Percentiles rank a stretch among this genome's conserved stretches.
Evolutionary conservation across 345 rosid genomes (phyloP).

Genomic region (Arabidopsis arenosa): DNA sequence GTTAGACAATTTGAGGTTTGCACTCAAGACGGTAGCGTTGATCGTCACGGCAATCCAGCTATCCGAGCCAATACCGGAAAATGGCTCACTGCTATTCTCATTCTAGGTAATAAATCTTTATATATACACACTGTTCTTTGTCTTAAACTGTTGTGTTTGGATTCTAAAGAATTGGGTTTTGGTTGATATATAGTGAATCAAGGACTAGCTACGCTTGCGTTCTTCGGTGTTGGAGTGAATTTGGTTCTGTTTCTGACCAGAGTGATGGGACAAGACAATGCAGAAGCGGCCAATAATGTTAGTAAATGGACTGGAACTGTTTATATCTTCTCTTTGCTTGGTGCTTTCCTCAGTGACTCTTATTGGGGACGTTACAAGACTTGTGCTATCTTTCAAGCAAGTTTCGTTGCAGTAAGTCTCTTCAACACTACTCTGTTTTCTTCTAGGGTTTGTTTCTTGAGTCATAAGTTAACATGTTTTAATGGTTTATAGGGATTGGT

Average conservation of each 20-base stretch:
- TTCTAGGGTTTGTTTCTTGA: conserved; percentile 18
- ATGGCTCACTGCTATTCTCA: conserved; percentile 81
- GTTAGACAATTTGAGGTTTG: conserved; percentile 48
- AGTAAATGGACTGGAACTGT: conserved; percentile 99
- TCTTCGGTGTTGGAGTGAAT: conserved; percentile 95
- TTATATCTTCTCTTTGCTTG: conserved; percentile 89
- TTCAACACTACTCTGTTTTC: not conserved
- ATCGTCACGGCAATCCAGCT: conserved; percentile 80
- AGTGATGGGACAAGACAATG: conserved; percentile 84
- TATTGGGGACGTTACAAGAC: conserved; percentile 98
- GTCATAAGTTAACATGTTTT: conserved; percentile 19
- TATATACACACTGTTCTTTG: not conserved
- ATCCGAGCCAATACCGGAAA: conserved; percentile 66
- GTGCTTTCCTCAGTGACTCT: conserved; percentile 97
- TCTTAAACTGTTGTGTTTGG: conserved; percentile 3
- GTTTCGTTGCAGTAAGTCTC: conserved; percentile 77
- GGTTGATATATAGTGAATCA: conserved; percentile 78
- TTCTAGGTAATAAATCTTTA: conserved; percentile 55
- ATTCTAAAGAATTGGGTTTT: not conserved
- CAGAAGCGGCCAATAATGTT: conserved; percentile 90
- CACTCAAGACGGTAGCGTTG: conserved; percentile 80
- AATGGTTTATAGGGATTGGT: conserved; percentile 64
- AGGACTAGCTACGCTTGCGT: conserved; percentile 92
- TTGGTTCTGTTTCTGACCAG: conserved; percentile 88
- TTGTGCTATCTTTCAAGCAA: conserved; percentile 85